These are phyloP conservation scores for Zymoseptoria brevis DNA, from an alignment of 2,329 filamentous ascomycete genomes.

Conservation along the genomic window DNA sequence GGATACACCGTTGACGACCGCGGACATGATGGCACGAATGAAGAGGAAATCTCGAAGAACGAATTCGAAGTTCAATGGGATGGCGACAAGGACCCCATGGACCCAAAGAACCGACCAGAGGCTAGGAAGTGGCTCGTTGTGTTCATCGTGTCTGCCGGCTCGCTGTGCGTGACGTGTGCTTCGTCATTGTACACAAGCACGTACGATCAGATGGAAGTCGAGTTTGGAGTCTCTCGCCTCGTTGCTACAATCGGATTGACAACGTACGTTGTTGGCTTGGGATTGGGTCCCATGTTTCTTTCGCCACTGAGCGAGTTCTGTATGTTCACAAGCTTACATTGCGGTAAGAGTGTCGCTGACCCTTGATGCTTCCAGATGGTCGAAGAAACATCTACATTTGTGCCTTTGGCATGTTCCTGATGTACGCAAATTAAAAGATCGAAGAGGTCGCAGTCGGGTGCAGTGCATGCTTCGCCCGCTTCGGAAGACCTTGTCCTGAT, in stretches of 20 bases:
- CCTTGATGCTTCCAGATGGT: slow-evolving; percentile 33
- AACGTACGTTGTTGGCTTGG: slow-evolving; percentile 66
- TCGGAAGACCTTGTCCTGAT: not conserved
- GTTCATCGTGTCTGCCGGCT: slow-evolving; percentile 62
- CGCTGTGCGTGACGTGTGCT: slow-evolving; percentile 75
- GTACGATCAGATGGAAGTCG: slow-evolving; percentile 65
- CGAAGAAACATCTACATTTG: slow-evolving; percentile 59
- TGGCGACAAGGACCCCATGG: slow-evolving; percentile 62
- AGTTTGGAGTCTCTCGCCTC: slow-evolving; percentile 63
- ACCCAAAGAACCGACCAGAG: slow-evolving; percentile 60
- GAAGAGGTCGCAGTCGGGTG: slow-evolving; percentile 35
- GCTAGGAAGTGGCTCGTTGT: slow-evolving; percentile 74
- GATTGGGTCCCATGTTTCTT: slow-evolving; percentile 49
- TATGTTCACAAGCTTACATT: not conserved
- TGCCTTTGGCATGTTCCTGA: slow-evolving; percentile 55
- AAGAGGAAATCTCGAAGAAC: slow-evolving; percentile 25
- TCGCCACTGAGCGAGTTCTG: slow-evolving; percentile 61
- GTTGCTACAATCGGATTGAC: slow-evolving; percentile 75
- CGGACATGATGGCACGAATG: not conserved
- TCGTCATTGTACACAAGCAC: slow-evolving; percentile 61
- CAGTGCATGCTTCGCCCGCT: not conserved
- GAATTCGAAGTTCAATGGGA: slow-evolving; percentile 69
- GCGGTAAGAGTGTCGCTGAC: not conserved
- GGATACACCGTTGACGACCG: slow-evolving; percentile 19
- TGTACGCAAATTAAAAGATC: slow-evolving; percentile 50